phyloP scores from a whole-genome alignment of 305 asterid genomes.

The Petunia hybrid region DNA sequence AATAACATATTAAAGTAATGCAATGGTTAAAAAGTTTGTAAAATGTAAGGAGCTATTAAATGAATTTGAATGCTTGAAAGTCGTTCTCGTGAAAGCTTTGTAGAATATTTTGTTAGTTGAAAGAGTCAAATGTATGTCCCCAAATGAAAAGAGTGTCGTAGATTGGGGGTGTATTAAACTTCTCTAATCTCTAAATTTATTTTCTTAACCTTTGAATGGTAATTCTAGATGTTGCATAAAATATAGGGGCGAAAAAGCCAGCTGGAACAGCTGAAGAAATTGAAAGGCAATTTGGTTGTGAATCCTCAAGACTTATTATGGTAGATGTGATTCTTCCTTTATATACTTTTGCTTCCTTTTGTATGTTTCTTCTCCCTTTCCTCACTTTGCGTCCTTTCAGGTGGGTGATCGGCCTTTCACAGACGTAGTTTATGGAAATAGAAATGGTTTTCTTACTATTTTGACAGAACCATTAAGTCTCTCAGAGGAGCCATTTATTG shows the following conservation, averaged over 20 bases:
- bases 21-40: neutral
- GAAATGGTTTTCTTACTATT: conserved; percentile 83
- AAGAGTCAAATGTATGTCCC: neutral
- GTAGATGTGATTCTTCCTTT: conserved; percentile 41
- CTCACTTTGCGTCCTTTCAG: conserved; percentile 50
- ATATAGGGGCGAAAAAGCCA: conserved; percentile 82
- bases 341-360: neutral
- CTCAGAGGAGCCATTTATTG: conserved; percentile 85
- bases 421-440: conserved; percentile 87
- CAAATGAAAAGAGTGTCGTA: too few species aligned
- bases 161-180: too few species aligned
- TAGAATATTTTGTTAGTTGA: neutral
- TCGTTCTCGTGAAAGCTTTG: neutral
- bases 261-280: conserved; percentile 92
- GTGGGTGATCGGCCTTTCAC: conserved; percentile 99
- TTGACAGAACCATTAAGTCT: conserved; percentile 82
- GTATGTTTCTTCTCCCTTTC: neutral
- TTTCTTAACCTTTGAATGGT: neutral
- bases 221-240: conserved; percentile 2
- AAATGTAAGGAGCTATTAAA: neutral
- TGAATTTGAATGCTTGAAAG: neutral
- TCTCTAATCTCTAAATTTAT: neutral
- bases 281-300: conserved; percentile 82
- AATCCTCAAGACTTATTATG: conserved; percentile 83
- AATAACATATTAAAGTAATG: neutral